Percentiles rank a stretch among this genome's conserved stretches.
Conservation (phyloP, 2,329 filamentous ascomycete species). For the Gnomoniopsis sp. region DNA sequence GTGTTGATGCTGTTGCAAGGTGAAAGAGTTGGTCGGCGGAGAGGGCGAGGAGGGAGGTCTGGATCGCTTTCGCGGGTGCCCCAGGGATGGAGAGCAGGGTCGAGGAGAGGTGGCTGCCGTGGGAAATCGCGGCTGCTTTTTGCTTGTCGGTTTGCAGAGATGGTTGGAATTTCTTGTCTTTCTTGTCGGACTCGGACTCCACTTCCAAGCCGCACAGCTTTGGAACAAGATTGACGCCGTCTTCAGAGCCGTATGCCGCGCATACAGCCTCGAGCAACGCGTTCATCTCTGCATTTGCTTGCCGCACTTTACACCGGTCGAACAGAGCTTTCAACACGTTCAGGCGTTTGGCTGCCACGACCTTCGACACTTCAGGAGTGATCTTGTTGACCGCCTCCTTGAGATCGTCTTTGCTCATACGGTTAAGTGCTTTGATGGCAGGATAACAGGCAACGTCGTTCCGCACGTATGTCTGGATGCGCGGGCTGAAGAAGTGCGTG, state of each 20-base stretch:
- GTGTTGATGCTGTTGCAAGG: conserved; percentile 57
- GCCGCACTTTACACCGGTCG: conserved; percentile 72
- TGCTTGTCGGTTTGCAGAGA: conserved; percentile 47
- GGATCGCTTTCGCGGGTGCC: conserved; percentile 64
- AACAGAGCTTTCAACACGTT: conserved; percentile 79
- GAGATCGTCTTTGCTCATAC: conserved; percentile 83
- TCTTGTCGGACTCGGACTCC: conserved; percentile 26
- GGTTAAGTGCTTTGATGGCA: conserved; percentile 75
- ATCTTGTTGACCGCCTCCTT: conserved; percentile 69
- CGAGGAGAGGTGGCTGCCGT: conserved; percentile 79
- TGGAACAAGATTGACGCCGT: conserved; percentile 45
- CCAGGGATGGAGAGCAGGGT: conserved; percentile 74
- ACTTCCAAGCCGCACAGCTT: conserved; percentile 46
- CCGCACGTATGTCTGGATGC: conserved; percentile 75
- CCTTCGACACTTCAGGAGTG: conserved; percentile 65
- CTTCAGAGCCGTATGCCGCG: conserved; percentile 41
- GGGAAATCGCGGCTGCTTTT: conserved; percentile 53
- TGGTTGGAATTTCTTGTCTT: conserved; percentile 24
- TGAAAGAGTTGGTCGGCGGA: conserved; percentile 52
- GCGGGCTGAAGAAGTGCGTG: conserved; percentile 71
- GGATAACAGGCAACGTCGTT: conserved; percentile 92
- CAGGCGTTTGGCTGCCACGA: conserved; percentile 73
- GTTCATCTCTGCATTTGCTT: conserved; percentile 24
- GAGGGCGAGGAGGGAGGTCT: conserved; percentile 65
- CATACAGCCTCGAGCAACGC: conserved; percentile 50